phyloP scores from a whole-genome alignment of 2,329 filamentous ascomycete species.

The Alternaria atra region DNA sequence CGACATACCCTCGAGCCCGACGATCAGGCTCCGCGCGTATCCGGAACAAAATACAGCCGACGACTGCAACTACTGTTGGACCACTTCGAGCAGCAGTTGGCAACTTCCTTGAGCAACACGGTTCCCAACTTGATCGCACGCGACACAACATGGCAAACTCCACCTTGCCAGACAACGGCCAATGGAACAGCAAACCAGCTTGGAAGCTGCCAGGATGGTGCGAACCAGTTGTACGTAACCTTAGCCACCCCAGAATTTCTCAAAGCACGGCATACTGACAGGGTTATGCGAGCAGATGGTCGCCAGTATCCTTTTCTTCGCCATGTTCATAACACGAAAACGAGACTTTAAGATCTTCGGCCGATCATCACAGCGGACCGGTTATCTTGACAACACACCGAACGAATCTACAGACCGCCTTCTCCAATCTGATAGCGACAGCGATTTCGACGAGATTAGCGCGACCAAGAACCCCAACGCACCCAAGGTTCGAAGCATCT shows the following conservation, averaged over 20 bases:
- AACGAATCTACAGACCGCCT: slow-evolving; percentile 53
- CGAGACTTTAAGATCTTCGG: slow-evolving; percentile 56
- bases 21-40: not conserved
- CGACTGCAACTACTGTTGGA: not conserved
- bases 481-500: slow-evolving; percentile 62
- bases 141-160: slow-evolving; percentile 23
- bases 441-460: slow-evolving; percentile 48
- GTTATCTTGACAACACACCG: slow-evolving; percentile 49
- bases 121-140: slow-evolving; percentile 1
- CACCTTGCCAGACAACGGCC: slow-evolving; percentile 20
- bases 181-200: slow-evolving; percentile 54
- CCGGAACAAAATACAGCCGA: slow-evolving; percentile 5
- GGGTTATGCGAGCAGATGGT: slow-evolving; percentile 54
- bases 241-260: not conserved
- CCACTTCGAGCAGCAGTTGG: not conserved
- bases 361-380: slow-evolving; percentile 31
- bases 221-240: slow-evolving; percentile 49
- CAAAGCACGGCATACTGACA: slow-evolving; percentile 12
- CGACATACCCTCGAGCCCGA: not conserved
- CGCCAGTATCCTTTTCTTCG: slow-evolving; percentile 59
- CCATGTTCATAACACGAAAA: slow-evolving; percentile 59
- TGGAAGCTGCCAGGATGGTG: slow-evolving; percentile 56
- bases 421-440: slow-evolving; percentile 50
- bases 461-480: slow-evolving; percentile 49
- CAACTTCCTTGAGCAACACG: not conserved